Evolutionary conservation across 306 rosid genomes (phyloP), one percentile per base, ranked within the genome.

Genomic region (Astragalus glycyphyllos): DNA sequence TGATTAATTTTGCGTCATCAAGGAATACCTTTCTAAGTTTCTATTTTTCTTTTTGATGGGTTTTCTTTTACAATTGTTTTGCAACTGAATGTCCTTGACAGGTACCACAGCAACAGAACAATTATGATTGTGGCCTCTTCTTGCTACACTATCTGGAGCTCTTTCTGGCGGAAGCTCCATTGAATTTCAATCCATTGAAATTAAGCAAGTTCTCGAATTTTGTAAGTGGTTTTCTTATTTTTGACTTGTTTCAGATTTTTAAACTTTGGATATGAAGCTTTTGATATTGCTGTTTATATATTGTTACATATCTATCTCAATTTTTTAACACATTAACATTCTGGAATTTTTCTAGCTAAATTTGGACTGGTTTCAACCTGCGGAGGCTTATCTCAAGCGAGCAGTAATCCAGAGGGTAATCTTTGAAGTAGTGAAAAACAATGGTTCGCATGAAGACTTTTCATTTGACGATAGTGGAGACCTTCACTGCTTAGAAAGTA

Each of bases 21-120:
- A 51, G 29, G 57, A 16, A 17, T 37, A 32, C 31, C 23, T 20
- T 20, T 20, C 23, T 20, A 20, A 0, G 1, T 0, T 20, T 20
- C 23, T 20, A 20, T 20, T 20, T 0, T 20, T 20, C 23, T 20
- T 20, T 20, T 20, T 20, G 23, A 20, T 20, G 23, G 23, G 2
- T 20, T 0, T 20, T 37, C 55, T 49, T 7, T 74, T 8, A 56
- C 38, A 53, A 7, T 48, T 73, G 15, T 45, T 65, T 81, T 62
- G 42, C 45, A 53, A 71, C 23, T 56, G 50, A 57, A 71, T 76
- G 44, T 71, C 58, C 13, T 50, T 79, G 46, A 66, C 88, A 91
- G 97, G 80, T 86, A 51, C 96, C 97, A 1, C 97, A 91, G 65
- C 97, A 91, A 70, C 89, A 86, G 68, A 91, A 88, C 77, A 62